Conservation (phyloP, 768 basidiomycete species). For the Boletus subcaerulescens region DNA sequence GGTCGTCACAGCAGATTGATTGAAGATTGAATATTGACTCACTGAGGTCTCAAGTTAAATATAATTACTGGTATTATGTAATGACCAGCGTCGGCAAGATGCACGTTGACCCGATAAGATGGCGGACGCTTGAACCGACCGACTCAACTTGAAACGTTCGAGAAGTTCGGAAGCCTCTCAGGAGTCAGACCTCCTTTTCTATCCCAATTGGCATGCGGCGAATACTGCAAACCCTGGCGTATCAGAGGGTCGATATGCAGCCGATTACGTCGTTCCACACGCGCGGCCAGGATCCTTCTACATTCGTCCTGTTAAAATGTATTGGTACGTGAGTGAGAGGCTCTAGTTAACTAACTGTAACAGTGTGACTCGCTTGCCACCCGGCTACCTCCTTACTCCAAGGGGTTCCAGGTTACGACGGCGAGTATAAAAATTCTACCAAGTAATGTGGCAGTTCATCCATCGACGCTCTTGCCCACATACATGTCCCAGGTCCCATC, state of each 20-base stretch:
- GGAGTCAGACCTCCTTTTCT: background rate
- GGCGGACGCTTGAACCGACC: too few relatives aligned
- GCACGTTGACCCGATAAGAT: too few relatives aligned
- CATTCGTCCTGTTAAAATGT: background rate
- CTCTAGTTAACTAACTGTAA: too few relatives aligned
- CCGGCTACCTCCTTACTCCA: background rate
- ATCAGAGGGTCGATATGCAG: background rate
- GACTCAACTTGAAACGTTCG: background rate
- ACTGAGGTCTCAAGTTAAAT: too few relatives aligned
- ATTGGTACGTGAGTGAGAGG: constrained; percentile 3
- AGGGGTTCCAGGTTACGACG: background rate
- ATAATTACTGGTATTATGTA: too few relatives aligned
- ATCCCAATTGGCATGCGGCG: background rate
- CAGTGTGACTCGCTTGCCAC: too few relatives aligned
- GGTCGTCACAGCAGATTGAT: too few relatives aligned
- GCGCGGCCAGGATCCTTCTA: constrained; percentile 3
- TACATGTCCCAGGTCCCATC: constrained; percentile 20
- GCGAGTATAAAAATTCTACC: constrained; percentile 5
- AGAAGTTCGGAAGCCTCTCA: background rate
- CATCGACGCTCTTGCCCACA: constrained; percentile 3
- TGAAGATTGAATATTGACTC: too few relatives aligned
- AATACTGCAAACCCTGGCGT: background rate
- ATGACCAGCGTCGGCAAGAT: too few relatives aligned
- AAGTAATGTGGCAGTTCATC: background rate
- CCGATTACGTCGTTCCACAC: constrained; percentile 12